Evolutionary conservation across 345 rosid species (phyloP).

Genomic region (Aegle marmelos): DNA sequence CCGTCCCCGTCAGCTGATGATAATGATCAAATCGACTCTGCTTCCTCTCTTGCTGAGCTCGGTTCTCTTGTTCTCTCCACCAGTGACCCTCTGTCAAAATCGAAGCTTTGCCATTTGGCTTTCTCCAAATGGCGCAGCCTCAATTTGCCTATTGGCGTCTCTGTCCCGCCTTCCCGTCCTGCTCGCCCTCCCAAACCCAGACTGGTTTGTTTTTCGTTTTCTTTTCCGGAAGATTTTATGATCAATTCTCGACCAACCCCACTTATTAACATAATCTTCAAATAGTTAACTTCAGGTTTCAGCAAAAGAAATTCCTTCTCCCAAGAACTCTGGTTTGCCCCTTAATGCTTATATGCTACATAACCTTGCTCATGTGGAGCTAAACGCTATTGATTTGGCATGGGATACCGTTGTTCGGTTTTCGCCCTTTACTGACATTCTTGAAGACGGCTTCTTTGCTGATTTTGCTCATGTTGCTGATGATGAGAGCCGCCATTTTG

Average conservation of each 20-base stretch:
- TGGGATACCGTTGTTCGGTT: slow-evolving; percentile 96
- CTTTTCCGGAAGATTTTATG: not conserved
- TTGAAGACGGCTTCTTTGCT: slow-evolving; percentile 74
- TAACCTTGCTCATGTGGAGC: slow-evolving; percentile 91
- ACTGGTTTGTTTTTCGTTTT: slow-evolving; percentile 45
- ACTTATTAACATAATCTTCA: not conserved
- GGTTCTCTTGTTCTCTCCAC: slow-evolving; percentile 84
- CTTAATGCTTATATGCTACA: slow-evolving; percentile 94
- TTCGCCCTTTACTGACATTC: slow-evolving; percentile 55
- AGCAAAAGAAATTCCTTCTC: slow-evolving; percentile 66
- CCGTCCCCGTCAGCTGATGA: not conserved
- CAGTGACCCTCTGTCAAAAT: slow-evolving; percentile 57
- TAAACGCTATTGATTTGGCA: slow-evolving; percentile 94
- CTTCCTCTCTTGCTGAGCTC: slow-evolving; percentile 79
- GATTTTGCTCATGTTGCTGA: slow-evolving; percentile 97
- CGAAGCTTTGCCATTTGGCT: slow-evolving; percentile 73
- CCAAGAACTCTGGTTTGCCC: slow-evolving; percentile 71
- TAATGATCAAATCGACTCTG: slow-evolving; percentile 25
- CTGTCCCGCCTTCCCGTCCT: slow-evolving; percentile 59
- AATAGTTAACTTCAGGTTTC: slow-evolving; percentile 49
- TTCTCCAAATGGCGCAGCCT: slow-evolving; percentile 65
- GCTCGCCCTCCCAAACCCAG: slow-evolving; percentile 71
- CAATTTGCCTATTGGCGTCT: slow-evolving; percentile 58
- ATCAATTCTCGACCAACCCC: not conserved
- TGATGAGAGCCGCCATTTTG: slow-evolving; percentile 94